A percentile compares a stretch with the other conserved stretches of the same genome.
Evolutionary conservation across 768 basidiomycete species (phyloP).

Genomic region (Rhodotorula graminis): DNA sequence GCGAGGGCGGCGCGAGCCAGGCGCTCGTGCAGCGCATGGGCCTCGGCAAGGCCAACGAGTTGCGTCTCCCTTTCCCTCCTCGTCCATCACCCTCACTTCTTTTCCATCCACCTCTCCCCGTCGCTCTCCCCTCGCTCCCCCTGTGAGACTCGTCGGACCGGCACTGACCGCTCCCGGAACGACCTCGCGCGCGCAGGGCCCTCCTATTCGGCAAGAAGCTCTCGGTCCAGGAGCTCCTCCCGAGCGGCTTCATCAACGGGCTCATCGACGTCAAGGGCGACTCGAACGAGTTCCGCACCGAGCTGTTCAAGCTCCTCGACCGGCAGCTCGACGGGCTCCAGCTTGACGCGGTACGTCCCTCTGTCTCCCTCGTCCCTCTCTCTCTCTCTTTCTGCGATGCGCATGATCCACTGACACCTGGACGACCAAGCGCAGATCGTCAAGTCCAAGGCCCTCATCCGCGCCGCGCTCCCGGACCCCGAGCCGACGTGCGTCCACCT

Average conservation of each 20-base stretch:
- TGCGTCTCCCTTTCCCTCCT: neutral
- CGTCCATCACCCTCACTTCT: no score
- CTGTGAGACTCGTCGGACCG: no score
- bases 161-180: neutral
- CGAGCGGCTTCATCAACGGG: constrained; percentile 61
- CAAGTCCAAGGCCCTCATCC: constrained; percentile 24
- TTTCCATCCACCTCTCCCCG: no score
- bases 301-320: constrained; percentile 9
- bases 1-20: constrained; percentile 67
- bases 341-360: constrained; percentile 16
- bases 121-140: no score
- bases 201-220: constrained; percentile 68
- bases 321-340: constrained; percentile 21
- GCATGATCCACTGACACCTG: neutral
- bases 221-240: constrained; percentile 56
- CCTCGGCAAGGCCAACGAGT: constrained; percentile 62
- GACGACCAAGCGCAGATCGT: neutral
- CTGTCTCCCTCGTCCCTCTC: neutral
- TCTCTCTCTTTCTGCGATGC: no score
- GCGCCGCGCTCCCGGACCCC: constrained; percentile 11
- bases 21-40: constrained; percentile 61
- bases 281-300: constrained; percentile 3
- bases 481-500: constrained; percentile 9
- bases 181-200: constrained; percentile 47
- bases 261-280: constrained; percentile 45